Conservation (phyloP, 176 grass and related monocot species). For the Echinochloa phyllopogon region DNA sequence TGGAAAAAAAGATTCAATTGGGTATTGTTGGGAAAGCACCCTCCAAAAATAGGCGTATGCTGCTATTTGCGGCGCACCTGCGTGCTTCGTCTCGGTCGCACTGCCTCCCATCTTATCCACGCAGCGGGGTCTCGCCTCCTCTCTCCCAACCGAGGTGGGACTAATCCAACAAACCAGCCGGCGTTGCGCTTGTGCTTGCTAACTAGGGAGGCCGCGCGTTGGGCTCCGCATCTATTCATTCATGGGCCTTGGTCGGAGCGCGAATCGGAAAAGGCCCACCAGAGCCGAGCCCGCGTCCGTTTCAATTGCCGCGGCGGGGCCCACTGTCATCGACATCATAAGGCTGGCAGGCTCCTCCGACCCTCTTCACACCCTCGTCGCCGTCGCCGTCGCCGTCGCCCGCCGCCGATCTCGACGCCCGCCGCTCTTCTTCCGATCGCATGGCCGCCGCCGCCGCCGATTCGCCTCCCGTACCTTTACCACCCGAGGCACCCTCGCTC, state of each 20-base stretch:
- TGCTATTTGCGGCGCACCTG: too few relatives aligned
- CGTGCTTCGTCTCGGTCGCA: too few relatives aligned
- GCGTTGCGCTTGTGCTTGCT: too few relatives aligned
- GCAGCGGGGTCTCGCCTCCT: background rate
- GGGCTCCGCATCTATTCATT: background rate
- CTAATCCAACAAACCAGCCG: background rate
- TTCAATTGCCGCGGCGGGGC: background rate
- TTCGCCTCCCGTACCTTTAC: background rate
- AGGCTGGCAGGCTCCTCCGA: too few relatives aligned
- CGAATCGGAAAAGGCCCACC: background rate
- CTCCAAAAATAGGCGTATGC: too few relatives aligned
- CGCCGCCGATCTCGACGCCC: background rate
- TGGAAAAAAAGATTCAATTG: too few relatives aligned
- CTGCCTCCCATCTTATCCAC: background rate
- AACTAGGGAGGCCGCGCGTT: too few relatives aligned
- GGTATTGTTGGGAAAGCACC: background rate
- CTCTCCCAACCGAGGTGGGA: background rate
- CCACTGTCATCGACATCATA: background rate
- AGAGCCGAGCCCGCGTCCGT: too few relatives aligned
- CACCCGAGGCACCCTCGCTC: background rate
- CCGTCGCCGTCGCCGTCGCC: background rate
- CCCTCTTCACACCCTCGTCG: background rate
- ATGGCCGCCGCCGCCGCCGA: conserved; percentile 27
- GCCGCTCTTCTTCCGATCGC: background rate
- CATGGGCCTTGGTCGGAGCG: background rate